phyloP scores from a whole-genome alignment of 2,329 filamentous ascomycete species.

The Cladobotryum protrusum region DNA sequence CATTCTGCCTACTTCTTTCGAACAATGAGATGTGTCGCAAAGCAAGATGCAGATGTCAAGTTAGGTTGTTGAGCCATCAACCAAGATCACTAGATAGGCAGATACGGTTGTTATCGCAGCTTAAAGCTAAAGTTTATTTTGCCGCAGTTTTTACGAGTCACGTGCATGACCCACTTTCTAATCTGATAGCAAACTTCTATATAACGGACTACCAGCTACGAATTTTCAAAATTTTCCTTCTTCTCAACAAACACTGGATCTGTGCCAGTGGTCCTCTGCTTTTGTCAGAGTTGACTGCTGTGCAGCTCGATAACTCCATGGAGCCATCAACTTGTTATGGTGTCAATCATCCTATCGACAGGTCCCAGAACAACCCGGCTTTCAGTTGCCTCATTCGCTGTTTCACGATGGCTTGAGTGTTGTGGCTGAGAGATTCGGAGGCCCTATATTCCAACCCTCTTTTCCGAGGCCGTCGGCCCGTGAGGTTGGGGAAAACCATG shows the following conservation, averaged over 20 bases:
- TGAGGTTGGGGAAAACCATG: slow-evolving; percentile 94
- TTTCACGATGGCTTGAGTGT: slow-evolving; percentile 56
- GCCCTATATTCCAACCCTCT: slow-evolving; percentile 85
- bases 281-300: slow-evolving; percentile 66
- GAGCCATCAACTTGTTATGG: slow-evolving; percentile 69
- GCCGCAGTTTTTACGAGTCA: slow-evolving; percentile 2
- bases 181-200: slow-evolving; percentile 6
- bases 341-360: slow-evolving; percentile 93
- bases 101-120: not conserved
- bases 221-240: slow-evolving; percentile 31
- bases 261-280: slow-evolving; percentile 78
- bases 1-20: slow-evolving; percentile 29
- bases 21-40: not conserved
- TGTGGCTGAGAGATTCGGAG: slow-evolving; percentile 50
- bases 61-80: not conserved
- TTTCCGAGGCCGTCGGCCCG: slow-evolving; percentile 81
- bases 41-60: not conserved
- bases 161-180: slow-evolving; percentile 5
- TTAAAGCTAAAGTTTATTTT: not conserved
- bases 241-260: slow-evolving; percentile 56
- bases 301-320: slow-evolving; percentile 78
- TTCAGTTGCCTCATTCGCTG: slow-evolving; percentile 61
- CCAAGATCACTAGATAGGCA: not conserved
- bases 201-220: slow-evolving; percentile 19
- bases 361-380: slow-evolving; percentile 74